These are phyloP conservation scores for Cutaneotrichosporon sp. DNA, from an alignment of 1,284 basidiomycete species.

Conservation along the genomic window DNA sequence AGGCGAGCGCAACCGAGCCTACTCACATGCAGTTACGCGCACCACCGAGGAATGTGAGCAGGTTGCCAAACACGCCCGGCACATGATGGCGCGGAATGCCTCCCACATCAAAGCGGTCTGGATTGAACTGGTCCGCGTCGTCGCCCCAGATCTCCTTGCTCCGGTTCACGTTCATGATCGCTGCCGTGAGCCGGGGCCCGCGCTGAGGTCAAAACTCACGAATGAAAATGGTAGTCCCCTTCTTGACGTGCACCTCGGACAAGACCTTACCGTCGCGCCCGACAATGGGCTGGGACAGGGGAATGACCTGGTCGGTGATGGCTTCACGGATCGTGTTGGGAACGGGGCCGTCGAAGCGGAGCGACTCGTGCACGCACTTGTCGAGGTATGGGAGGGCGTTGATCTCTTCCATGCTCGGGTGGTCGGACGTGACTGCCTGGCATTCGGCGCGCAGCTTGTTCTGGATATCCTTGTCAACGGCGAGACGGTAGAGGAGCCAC, in stretches of 20 bases:
- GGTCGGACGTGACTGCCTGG: slow-evolving; percentile 43
- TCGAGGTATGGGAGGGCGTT: slow-evolving; percentile 56
- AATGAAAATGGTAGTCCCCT: slow-evolving; percentile 40
- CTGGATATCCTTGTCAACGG: slow-evolving; percentile 57
- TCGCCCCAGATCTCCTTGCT: slow-evolving; percentile 60
- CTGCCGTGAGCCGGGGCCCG: slow-evolving; percentile 19
- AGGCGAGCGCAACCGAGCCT: neutral
- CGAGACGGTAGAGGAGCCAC: slow-evolving; percentile 69
- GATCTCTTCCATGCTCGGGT: slow-evolving; percentile 30
- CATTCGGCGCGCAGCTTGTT: slow-evolving; percentile 57
- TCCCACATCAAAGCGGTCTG: slow-evolving; percentile 24
- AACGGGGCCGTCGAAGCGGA: slow-evolving; percentile 63
- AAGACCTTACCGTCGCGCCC: slow-evolving; percentile 47
- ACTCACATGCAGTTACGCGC: slow-evolving; percentile 60
- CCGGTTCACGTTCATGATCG: slow-evolving; percentile 58
- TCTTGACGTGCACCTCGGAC: slow-evolving; percentile 31
- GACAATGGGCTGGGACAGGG: slow-evolving; percentile 51
- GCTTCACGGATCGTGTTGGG: slow-evolving; percentile 61
- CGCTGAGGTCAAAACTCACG: slow-evolving; percentile 34
- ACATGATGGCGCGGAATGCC: slow-evolving; percentile 48
- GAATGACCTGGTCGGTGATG: slow-evolving; percentile 58
- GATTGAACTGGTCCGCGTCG: slow-evolving; percentile 60
- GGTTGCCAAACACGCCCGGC: slow-evolving; percentile 61
- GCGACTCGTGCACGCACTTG: slow-evolving; percentile 62
- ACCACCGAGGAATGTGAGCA: slow-evolving; percentile 64